Evolutionary conservation across 2,329 filamentous ascomycete species (phyloP).

Genomic region (Bisporella sp.): DNA sequence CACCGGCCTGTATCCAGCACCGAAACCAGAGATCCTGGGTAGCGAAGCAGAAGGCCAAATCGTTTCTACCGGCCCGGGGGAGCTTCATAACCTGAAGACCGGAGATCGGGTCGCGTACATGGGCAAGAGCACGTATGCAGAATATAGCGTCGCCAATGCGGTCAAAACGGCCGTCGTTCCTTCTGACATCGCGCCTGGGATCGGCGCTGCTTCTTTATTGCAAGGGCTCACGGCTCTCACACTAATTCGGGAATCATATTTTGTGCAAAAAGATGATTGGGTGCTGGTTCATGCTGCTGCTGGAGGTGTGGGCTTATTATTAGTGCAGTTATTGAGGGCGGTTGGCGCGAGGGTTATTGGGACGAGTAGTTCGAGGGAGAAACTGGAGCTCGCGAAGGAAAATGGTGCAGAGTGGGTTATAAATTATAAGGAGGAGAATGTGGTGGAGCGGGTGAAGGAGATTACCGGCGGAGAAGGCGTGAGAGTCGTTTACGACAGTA

Average conservation of each 20-base stretch:
- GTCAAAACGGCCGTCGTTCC: constrained; percentile 57
- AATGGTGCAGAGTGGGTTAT: constrained; percentile 68
- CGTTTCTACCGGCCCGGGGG: constrained; percentile 48
- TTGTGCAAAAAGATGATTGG: constrained; percentile 71
- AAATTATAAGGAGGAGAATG: constrained; percentile 53
- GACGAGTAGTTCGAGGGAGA: constrained; percentile 68
- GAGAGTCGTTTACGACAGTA: constrained; percentile 76
- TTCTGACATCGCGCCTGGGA: constrained; percentile 48
- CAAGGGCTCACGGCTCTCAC: constrained; percentile 82
- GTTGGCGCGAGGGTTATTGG: constrained; percentile 75
- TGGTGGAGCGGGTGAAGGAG: constrained; percentile 53
- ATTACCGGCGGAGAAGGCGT: constrained; percentile 69
- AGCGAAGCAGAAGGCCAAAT: constrained; percentile 73
- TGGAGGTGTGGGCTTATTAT: constrained; percentile 69
- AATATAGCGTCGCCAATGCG: constrained; percentile 48
- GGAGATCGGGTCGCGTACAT: constrained; percentile 71
- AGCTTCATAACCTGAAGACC: constrained; percentile 44
- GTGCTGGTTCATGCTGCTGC: constrained; percentile 80
- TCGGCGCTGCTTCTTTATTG: constrained; percentile 61
- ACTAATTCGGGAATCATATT: constrained; percentile 65
- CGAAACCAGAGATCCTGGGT: constrained; percentile 69
- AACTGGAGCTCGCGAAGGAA: constrained; percentile 60
- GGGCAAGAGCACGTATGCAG: constrained; percentile 44
- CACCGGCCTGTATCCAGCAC: constrained; percentile 70
- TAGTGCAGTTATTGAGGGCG: constrained; percentile 66